These are phyloP conservation scores for Endocladia muricata DNA, from an alignment of 31 red algal species.

Conservation along the genomic window DNA sequence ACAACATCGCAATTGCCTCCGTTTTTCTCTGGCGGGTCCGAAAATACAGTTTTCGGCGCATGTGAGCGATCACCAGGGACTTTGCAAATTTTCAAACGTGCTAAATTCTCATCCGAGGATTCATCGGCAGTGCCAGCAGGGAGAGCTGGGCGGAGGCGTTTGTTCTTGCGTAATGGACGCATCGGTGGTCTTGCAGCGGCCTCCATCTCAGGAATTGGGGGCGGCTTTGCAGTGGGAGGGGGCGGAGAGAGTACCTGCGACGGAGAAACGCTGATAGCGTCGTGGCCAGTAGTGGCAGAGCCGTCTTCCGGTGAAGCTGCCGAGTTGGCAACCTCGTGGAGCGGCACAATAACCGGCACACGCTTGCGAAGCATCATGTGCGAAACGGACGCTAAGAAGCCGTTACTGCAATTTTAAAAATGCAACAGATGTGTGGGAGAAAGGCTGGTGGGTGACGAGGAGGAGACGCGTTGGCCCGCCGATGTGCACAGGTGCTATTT, in stretches of 20 bases:
- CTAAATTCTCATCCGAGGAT: not conserved
- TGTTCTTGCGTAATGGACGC: constrained; percentile 63
- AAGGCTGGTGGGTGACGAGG: too few species aligned
- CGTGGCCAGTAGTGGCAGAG: not conserved
- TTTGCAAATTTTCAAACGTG: constrained; percentile 2
- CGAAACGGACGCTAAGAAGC: not conserved
- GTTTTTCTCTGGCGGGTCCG: not conserved
- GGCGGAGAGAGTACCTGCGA: not conserved
- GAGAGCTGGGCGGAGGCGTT: constrained; percentile 21
- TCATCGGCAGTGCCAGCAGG: not conserved
- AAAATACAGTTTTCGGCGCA: not conserved
- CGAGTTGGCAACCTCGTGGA: constrained; percentile 44
- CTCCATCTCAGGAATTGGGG: not conserved
- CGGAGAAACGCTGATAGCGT: not conserved
- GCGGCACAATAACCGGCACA: constrained; percentile 46
- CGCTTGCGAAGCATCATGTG: constrained; percentile 53
- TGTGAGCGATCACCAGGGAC: not conserved
- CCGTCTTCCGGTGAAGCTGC: not conserved
- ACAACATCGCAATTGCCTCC: too few species aligned
- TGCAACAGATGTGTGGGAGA: too few species aligned
- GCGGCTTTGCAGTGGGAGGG: not conserved
- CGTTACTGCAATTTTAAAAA: too few species aligned
- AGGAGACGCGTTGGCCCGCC: too few species aligned
- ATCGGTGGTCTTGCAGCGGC: not conserved
- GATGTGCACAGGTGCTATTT: too few species aligned